Evolutionary conservation across 257 asterid genomes (phyloP).

Genomic region (Leptodermis oblonga): DNA sequence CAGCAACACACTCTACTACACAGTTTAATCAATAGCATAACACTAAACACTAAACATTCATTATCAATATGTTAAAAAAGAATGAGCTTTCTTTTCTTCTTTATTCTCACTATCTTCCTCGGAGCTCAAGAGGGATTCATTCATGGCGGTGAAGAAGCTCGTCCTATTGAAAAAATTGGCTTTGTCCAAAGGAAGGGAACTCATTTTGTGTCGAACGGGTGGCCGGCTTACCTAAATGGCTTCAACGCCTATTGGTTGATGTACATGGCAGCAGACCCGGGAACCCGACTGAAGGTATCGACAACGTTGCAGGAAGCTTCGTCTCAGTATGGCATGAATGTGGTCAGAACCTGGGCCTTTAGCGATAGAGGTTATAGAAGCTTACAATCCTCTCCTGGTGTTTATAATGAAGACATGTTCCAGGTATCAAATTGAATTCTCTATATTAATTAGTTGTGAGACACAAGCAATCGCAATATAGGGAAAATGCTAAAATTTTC

Average conservation of each 20-base stretch:
- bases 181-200: slow-evolving; percentile 23
- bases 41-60: not conserved
- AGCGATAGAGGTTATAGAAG: slow-evolving; percentile 27
- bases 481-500: too few species aligned
- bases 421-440: not conserved
- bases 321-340: slow-evolving; percentile 29
- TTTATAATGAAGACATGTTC: slow-evolving; percentile 28
- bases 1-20: not conserved
- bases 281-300: slow-evolving; percentile 18
- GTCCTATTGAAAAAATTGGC: not conserved
- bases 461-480: too few species aligned
- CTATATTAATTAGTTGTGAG: too few species aligned
- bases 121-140: not conserved
- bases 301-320: slow-evolving; percentile 24
- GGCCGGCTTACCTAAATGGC: slow-evolving; percentile 22
- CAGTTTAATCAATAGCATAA: too few species aligned
- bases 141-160: not conserved
- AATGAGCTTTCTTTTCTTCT: not conserved
- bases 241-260: slow-evolving; percentile 39
- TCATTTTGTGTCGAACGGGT: slow-evolving; percentile 18
- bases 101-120: not conserved
- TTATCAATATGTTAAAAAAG: not conserved
- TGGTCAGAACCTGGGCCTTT: slow-evolving; percentile 34
- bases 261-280: slow-evolving; percentile 29
- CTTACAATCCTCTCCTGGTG: slow-evolving; percentile 26